phyloP scores from a whole-genome alignment of 2,329 filamentous ascomycete species.

The Colletotrichum karsti region DNA sequence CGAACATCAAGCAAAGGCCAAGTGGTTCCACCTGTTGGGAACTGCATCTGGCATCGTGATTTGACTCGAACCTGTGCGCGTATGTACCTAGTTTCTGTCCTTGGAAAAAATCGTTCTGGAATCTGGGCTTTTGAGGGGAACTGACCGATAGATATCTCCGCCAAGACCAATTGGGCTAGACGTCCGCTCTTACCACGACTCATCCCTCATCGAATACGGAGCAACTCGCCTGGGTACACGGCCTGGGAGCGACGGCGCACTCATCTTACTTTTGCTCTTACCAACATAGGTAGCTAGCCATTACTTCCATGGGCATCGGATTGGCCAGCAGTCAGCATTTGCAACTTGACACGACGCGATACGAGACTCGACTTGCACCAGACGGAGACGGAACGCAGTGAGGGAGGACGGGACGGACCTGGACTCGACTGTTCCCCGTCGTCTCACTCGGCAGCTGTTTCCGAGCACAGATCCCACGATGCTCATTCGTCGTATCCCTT shows the following conservation, averaged over 20 bases:
- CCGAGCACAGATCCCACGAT: constrained; percentile 6
- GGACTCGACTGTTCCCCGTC: background rate
- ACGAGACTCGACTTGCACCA: background rate
- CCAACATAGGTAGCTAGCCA: too few species aligned
- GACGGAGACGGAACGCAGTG: background rate
- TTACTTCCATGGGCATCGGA: too few species aligned
- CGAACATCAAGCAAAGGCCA: background rate
- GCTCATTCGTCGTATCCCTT: background rate
- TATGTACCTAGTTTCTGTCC: too few species aligned
- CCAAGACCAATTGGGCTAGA: background rate
- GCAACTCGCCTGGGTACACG: too few species aligned
- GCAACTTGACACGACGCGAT: background rate
- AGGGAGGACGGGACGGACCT: too few species aligned
- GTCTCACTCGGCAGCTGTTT: constrained; percentile 7
- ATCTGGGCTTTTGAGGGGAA: background rate
- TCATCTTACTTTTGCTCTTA: constrained; percentile 1
- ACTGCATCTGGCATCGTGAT: background rate
- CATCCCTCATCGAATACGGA: background rate
- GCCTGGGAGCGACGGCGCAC: background rate
- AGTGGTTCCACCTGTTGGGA: background rate
- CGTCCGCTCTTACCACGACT: background rate
- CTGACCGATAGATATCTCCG: background rate
- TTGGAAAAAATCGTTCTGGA: background rate
- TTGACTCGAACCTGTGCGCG: background rate
- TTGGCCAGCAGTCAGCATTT: background rate